Base-by-base conservation (phyloP, 228 moss, liverwort and hornwort genomes). In the Sphagnum magellanicum region DNA sequence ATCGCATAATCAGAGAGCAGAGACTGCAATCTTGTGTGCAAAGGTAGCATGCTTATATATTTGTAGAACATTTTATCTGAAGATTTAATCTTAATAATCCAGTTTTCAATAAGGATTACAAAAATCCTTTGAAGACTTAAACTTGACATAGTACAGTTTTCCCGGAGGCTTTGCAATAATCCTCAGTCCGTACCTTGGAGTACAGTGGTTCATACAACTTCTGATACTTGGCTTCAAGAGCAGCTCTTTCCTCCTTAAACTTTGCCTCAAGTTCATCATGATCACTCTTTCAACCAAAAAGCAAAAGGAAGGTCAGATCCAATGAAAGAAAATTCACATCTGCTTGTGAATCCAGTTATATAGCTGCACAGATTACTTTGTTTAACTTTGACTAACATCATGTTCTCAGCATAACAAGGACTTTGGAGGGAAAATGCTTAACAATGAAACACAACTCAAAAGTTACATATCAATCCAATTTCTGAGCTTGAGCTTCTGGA, bases 171-270 rank as follows among this genome's bases (percentile, higher is more conserved):
- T 8, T 55, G 55, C 8, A 55, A 55, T 12, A 55, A 55, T 8
- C 55, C 55, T 55, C 8, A 8, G 55, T 12, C 12, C 68, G 52
- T 72, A 90, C 92, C 95, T 92, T 93, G 14, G 50, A 72, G 68
- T 98, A 98, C 6, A 93, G 77, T 3, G 95, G 98, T 17, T 94
- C 88, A 4, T 98, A 98, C 48, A 98, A 49, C 81, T 98, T 98
- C 71, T 90, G 92, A 71, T 98, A 98, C 69, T 98, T 98, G 10
- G 90, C 94, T 79, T 98, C 98, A 69, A 98, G 85, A 12, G 94
- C 89, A 8, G 88, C 86, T 77, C 81, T 92, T 73, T 98, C 98
- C 81, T 94, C 87, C 32, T 98, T 84, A 55, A 94, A 94, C 75
- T 98, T 92, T 16, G 89, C 79, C 76, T 98, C 94, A 32, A 98